phyloP scores from a whole-genome alignment of 75 land plant genomes.

The Cryptomeria japonica region DNA sequence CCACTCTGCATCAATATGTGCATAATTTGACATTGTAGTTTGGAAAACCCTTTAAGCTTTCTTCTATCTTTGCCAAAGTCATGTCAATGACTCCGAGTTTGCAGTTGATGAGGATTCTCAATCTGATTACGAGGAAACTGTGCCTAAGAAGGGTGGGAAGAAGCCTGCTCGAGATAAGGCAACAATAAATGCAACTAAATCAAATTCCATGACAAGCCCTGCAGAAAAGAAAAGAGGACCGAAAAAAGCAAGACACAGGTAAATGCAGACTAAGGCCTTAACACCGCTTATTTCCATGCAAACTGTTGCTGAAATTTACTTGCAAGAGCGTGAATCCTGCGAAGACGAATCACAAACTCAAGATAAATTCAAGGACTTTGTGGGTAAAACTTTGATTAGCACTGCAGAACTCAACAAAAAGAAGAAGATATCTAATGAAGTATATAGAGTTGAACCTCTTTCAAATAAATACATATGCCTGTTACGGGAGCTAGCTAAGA shows the following conservation, averaged over 20 bases:
- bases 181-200: too few species aligned
- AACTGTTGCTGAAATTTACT: too few species aligned
- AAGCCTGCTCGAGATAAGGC: background rate
- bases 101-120: slow-evolving; percentile 3
- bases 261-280: slow-evolving; percentile 56
- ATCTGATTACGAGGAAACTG: slow-evolving; percentile 10
- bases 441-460: slow-evolving; percentile 50
- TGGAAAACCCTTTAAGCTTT: too few species aligned
- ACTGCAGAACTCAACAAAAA: background rate
- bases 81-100: slow-evolving; percentile 11
- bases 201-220: slow-evolving; percentile 21
- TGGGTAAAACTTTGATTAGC: background rate
- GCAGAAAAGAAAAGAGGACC: slow-evolving; percentile 30
- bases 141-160: slow-evolving; percentile 14
- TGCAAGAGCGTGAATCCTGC: too few species aligned
- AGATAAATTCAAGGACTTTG: background rate
- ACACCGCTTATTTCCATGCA: too few species aligned
- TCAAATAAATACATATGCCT: slow-evolving; percentile 82
- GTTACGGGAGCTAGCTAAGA: slow-evolving; percentile 72
- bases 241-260: slow-evolving; percentile 29
- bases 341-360: too few species aligned
- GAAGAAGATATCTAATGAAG: background rate
- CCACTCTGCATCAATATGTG: too few species aligned
- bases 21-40: too few species aligned
- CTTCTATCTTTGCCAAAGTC: too few species aligned